Percentiles rank a stretch among this genome's conserved stretches.
phyloP scores from a whole-genome alignment of 331 rosid species.

The Quercus tomentella region DNA sequence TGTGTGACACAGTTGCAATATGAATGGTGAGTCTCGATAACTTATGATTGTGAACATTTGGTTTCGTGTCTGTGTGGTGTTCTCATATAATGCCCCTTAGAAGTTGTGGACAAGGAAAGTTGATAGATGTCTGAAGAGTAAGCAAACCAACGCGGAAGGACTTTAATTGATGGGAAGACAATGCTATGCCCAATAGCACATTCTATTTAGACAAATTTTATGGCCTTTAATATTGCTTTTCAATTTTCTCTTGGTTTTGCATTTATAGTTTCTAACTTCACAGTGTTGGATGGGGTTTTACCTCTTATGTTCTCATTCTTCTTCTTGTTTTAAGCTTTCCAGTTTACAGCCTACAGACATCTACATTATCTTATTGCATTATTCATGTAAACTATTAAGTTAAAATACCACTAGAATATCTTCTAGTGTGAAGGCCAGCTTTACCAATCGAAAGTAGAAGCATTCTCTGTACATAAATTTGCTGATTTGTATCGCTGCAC shows the following conservation, averaged over 20 bases:
- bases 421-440: neutral
- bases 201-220: neutral
- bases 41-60: neutral
- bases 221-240: neutral
- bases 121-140: neutral
- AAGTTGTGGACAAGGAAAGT: neutral
- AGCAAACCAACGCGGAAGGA: neutral
- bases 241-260: neutral
- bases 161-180: neutral
- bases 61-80: neutral
- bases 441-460: neutral
- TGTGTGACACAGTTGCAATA: constrained; percentile 2
- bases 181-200: neutral
- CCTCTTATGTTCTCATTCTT: neutral
- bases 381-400: neutral
- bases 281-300: neutral
- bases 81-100: neutral
- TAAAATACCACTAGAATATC: neutral
- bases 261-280: neutral
- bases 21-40: neutral
- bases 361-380: neutral
- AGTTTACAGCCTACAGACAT: neutral
- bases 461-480: neutral
- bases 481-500: neutral
- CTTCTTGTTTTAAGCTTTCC: neutral